A percentile compares a stretch with the other conserved stretches of the same genome.
These are phyloP conservation scores for Heracleum sosnowskyi DNA, from an alignment of 129 eudicot species.

Conservation along the genomic window DNA sequence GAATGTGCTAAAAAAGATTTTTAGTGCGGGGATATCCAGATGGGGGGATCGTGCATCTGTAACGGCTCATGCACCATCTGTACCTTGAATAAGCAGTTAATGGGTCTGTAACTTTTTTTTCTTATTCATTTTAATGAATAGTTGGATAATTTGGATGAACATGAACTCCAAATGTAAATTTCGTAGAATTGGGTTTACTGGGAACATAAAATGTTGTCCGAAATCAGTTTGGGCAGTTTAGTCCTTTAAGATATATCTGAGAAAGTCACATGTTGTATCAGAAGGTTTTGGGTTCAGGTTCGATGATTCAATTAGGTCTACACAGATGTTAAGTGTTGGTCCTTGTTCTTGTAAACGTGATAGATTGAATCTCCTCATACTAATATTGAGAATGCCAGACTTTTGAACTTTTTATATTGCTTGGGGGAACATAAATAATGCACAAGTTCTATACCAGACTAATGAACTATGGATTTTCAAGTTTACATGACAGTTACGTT, in stretches of 20 bases:
- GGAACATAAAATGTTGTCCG: constrained; percentile 9
- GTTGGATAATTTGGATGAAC: not conserved
- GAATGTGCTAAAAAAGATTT: constrained; percentile 31
- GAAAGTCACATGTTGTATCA: not conserved
- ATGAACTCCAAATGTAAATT: constrained; percentile 13
- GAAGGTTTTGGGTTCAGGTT: not conserved
- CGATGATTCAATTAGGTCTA: not conserved
- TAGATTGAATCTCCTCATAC: no score
- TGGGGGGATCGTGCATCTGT: constrained; percentile 32
- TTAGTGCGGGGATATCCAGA: constrained; percentile 49
- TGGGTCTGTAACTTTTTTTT: not conserved
- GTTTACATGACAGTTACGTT: no score
- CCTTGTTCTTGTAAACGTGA: not conserved
- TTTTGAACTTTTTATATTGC: no score
- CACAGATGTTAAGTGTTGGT: not conserved
- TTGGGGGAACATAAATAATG: no score
- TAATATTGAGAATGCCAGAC: no score
- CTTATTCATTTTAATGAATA: constrained; percentile 2
- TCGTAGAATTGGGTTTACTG: constrained; percentile 3
- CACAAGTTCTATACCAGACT: no score
- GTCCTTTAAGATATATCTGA: not conserved
- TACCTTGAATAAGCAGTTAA: constrained; percentile 19
- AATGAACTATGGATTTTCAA: no score
- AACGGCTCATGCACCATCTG: constrained; percentile 24
- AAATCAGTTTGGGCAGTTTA: not conserved